Base-by-base conservation (phyloP, 2,329 filamentous ascomycete genomes). In the Metarhizium sp. region DNA sequence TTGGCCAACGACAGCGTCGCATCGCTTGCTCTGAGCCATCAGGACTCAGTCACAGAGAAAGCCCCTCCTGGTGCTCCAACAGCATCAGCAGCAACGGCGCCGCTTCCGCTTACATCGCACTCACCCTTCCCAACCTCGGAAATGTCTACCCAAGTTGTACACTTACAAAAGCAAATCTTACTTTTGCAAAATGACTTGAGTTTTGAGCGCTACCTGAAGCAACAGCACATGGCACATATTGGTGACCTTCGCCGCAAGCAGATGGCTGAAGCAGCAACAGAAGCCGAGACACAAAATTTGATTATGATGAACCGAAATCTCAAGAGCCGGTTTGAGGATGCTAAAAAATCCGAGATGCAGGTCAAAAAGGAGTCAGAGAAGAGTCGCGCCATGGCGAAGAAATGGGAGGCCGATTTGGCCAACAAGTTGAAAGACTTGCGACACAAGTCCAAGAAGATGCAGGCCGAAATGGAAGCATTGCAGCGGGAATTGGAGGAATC, bases 161-260 rank as follows among this genome's bases (percentile, higher is more conserved):
- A 83, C 60, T 72, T 94, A 3, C 84, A 90, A 60, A 80, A 86
- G 46, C 86, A 91, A 62, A 80, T 90, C n/a, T 79, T 90, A 53
- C 73, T 92, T 2, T 70, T 94, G 11, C 84, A 86, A 48, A 94
- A 92, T 59, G 88, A 94, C 62, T 75, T 94, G 47, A 88, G 87
- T 60, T 94, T 92, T 64, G 90, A 94, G 67, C 79, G 87, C 30
- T 92, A 90, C 68, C 78, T 92, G 63, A 92, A 92, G 66, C 83
- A 90, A 60, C 89, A 94, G 64, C 89, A 92, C 67, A 81, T 92
- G 60, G 81, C 85, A 2, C 88, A 92, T 57, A 92, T 94, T 65
- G 88, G 88, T 1, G 87, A 90, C 63, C 72, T 94, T 46, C 85
- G 88, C 61, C 79, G 87, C 14, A 84, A 85, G 59, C 85, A 90